Evolutionary conservation across 441 rosid genomes (phyloP), one percentile per base, ranked within the genome.

Genomic region (Populus hybrid): DNA sequence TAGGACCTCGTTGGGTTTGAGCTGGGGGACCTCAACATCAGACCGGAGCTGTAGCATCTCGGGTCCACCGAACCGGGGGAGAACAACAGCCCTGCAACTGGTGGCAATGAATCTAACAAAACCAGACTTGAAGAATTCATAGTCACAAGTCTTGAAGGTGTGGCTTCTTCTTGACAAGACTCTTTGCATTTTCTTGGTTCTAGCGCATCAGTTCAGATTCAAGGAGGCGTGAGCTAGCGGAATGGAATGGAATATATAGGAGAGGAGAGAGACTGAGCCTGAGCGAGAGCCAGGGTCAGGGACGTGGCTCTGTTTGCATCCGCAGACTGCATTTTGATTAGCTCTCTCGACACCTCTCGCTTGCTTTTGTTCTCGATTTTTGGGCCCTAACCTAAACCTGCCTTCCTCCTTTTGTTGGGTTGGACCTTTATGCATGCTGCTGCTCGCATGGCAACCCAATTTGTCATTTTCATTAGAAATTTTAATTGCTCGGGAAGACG

Each of bases 41-140:
- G 84, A 84, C 40, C 97, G 91, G 80, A 94, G 87, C 89, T 91
- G 91, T 76, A 94, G 85, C 74, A 90, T 93, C 83, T 91, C 97
- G 24, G 99, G 95, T 18, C 97, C 97, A 21, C 99, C 99, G 79
- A 92, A 94, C 28, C 95, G 93, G 10, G 97, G 97, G 50, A 95
- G 72, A 77, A 94, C 75, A 82, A 94, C 99, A 18, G 95, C 98
- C 74, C 97, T 88, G 85, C 98, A 94, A 71, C 84, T 84, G 65
- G 90, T 92, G 42, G 83, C 88, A 46, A 88, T 70, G 75, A 79
- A 78, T 23, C 98, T 87, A 36, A 79, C 71, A 59, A 78, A 80
- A 38, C 74, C 81, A 35, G 79, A 78, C 16, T 14, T 57, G 10
- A 38, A 72, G 30, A 63, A 14, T 16, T n/a, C 75, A 46, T 46